Conservation (phyloP, 768 basidiomycete species). For the Mrakia blollopis region DNA sequence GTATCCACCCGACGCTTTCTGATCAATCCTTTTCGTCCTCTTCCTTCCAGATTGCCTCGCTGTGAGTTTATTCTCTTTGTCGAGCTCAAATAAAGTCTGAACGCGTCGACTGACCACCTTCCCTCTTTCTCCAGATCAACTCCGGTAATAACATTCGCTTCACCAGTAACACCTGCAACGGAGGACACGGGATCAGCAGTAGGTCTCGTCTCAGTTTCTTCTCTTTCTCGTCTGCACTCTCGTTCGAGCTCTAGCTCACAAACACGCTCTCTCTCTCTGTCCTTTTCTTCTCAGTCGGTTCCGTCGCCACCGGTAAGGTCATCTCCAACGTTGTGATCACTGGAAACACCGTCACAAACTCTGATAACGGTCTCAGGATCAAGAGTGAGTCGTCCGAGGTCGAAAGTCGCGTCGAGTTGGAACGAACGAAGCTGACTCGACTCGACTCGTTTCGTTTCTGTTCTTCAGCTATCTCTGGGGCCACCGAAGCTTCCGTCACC, state of each 20-base stretch:
- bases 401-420: background rate
- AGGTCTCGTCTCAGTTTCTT: background rate
- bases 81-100: conserved; percentile 24
- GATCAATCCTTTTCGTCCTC: too few species aligned
- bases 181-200: conserved; percentile 61
- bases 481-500: conserved; percentile 35
- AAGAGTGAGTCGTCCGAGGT: conserved; percentile 39
- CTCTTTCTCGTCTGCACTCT: background rate
- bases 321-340: conserved; percentile 53
- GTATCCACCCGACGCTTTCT: too few species aligned
- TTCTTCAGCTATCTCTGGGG: conserved; percentile 21
- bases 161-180: conserved; percentile 53
- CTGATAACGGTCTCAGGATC: conserved; percentile 57
- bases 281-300: background rate
- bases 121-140: background rate
- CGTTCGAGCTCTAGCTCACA: too few species aligned
- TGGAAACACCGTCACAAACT: conserved; percentile 53
- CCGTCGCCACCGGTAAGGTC: conserved; percentile 39
- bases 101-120: conserved; percentile 56
- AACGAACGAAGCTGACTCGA: background rate
- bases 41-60: too few species aligned
- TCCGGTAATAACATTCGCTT: conserved; percentile 39
- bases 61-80: too few species aligned
- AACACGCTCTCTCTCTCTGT: background rate
- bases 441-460: too few species aligned